A percentile compares a stretch with the other conserved stretches of the same genome.
These are phyloP conservation scores for Podospora australis DNA, from an alignment of 495 filamentous ascomycete genomes.

Conservation along the genomic window DNA sequence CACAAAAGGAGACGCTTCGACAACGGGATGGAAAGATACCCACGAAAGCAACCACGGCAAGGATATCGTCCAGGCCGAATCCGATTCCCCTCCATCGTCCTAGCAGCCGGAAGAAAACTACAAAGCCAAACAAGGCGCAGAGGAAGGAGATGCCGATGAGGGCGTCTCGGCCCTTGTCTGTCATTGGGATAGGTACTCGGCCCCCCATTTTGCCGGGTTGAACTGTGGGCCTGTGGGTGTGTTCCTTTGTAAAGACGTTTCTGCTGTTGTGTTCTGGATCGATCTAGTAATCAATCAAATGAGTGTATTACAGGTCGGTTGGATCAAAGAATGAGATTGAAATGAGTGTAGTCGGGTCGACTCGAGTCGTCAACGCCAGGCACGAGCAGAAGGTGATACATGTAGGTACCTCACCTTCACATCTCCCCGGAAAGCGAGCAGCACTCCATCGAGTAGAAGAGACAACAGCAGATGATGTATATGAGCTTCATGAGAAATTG, in stretches of 20 bases:
- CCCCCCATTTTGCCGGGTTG: not conserved
- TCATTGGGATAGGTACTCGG: not conserved
- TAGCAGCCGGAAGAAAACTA: not conserved
- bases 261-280: no score
- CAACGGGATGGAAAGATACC: not conserved
- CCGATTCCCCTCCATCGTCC: not conserved
- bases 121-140: not conserved
- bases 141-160: not conserved
- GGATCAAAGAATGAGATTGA: no score
- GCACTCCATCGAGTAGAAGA: no score
- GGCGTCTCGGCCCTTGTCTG: not conserved
- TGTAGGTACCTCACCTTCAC: no score
- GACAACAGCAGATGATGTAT: no score
- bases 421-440: no score
- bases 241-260: no score
- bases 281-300: no score
- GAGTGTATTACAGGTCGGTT: not conserved
- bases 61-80: not conserved
- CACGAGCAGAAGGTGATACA: no score
- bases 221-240: not conserved
- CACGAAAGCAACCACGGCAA: conserved; percentile 1
- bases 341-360: no score
- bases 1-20: not conserved
- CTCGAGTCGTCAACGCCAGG: no score
- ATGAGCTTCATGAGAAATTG: no score